Evolutionary conservation across 495 filamentous ascomycete genomes (phyloP).

Genomic region (Tuber magnatum): DNA sequence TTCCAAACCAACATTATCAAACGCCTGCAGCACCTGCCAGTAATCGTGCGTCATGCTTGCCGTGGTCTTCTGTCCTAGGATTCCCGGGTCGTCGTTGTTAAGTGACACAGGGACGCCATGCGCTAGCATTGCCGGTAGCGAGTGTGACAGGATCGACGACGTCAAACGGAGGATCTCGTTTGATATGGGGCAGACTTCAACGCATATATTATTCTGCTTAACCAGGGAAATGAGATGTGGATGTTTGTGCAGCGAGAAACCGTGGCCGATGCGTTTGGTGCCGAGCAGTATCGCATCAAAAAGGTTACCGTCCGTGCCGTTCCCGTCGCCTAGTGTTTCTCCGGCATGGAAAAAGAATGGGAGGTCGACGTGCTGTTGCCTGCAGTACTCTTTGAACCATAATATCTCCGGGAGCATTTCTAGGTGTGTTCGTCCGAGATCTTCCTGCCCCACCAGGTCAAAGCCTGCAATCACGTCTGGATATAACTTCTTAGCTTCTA

Average conservation of each 20-base stretch:
- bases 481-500: slow-evolving; percentile 67
- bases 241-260: slow-evolving; percentile 81
- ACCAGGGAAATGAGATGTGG: slow-evolving; percentile 79
- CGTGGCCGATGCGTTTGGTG: slow-evolving; percentile 81
- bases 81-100: slow-evolving; percentile 78
- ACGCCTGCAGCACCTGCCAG: slow-evolving; percentile 82
- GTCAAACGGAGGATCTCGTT: slow-evolving; percentile 77
- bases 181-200: slow-evolving; percentile 81
- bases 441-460: slow-evolving; percentile 83
- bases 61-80: slow-evolving; percentile 66
- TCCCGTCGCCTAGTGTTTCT: slow-evolving; percentile 71
- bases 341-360: slow-evolving; percentile 95
- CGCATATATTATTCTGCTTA: slow-evolving; percentile 75
- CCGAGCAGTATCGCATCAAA: slow-evolving; percentile 86
- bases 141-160: slow-evolving; percentile 66
- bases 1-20: slow-evolving; percentile 75
- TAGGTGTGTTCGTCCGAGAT: slow-evolving; percentile 62
- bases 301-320: slow-evolving; percentile 69
- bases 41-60: slow-evolving; percentile 75
- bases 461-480: slow-evolving; percentile 77
- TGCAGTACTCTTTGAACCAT: slow-evolving; percentile 83
- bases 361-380: slow-evolving; percentile 70
- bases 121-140: slow-evolving; percentile 74
- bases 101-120: slow-evolving; percentile 71
- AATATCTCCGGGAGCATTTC: slow-evolving; percentile 77